Evolutionary conservation across 768 basidiomycete species (phyloP).

Genomic region (Pulveroboletus sp.): DNA sequence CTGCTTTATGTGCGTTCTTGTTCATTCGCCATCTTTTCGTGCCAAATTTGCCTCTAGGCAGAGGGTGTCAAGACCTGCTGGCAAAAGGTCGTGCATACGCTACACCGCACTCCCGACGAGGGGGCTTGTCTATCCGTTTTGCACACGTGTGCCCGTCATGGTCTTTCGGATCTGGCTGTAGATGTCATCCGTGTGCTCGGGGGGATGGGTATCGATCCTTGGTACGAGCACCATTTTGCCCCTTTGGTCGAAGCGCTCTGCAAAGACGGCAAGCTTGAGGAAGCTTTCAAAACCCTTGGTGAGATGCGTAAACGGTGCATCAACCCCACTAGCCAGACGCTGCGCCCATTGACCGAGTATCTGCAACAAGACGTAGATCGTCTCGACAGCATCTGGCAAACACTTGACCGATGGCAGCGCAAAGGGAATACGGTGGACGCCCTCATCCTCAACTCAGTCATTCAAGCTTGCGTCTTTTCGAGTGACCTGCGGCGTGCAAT

Average conservation of each 20-base stretch:
- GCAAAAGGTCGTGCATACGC: conserved; percentile 51
- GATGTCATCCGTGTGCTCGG: conserved; percentile 62
- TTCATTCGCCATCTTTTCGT: neutral
- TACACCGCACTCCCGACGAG: conserved; percentile 65
- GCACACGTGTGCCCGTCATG: conserved; percentile 69
- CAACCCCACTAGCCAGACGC: conserved; percentile 48
- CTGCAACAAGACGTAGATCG: conserved; percentile 47
- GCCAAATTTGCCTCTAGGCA: conserved; percentile 38
- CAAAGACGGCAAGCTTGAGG: conserved; percentile 51
- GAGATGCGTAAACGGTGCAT: conserved; percentile 58
- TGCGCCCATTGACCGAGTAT: conserved; percentile 48
- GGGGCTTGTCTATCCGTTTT: conserved; percentile 70
- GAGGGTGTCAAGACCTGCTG: conserved; percentile 67
- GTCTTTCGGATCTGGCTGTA: conserved; percentile 65
- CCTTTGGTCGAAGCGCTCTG: conserved; percentile 75
- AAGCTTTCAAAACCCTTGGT: conserved; percentile 58
- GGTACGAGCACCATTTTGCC: conserved; percentile 72
- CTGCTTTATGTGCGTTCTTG: conserved; percentile 62
- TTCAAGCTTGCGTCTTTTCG: conserved; percentile 58
- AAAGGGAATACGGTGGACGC: conserved; percentile 53
- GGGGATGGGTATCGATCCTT: conserved; percentile 42
- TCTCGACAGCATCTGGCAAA: conserved; percentile 63
- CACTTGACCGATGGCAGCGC: conserved; percentile 58
- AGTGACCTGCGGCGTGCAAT: conserved; percentile 75
- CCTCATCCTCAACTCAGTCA: conserved; percentile 60